These are phyloP conservation scores for Penicillium coffeae DNA, from an alignment of 495 filamentous ascomycete genomes.

Conservation along the genomic window DNA sequence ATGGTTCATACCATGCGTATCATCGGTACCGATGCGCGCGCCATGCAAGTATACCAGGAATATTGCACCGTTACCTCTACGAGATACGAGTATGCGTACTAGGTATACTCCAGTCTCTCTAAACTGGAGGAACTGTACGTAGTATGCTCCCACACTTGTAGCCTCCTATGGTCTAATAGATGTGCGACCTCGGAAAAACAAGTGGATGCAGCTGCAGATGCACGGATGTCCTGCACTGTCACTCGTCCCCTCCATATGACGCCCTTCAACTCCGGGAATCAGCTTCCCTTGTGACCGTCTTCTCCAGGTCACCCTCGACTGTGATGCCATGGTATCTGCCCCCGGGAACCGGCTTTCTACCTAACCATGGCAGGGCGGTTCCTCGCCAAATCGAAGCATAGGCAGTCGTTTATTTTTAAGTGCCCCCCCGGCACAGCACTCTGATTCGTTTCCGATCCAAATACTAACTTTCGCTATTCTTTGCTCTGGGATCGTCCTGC, in stretches of 20 bases:
- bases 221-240: constrained; percentile 23
- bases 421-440: neutral
- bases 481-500: neutral
- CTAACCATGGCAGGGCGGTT: neutral
- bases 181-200: constrained; percentile 3
- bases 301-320: neutral
- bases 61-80: neutral
- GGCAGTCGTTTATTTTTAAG: neutral
- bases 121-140: no score
- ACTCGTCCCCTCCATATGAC: constrained; percentile 23
- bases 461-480: neutral
- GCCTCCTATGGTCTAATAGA: neutral
- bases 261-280: constrained; percentile 8
- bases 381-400: neutral
- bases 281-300: neutral
- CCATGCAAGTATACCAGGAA: neutral
- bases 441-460: neutral
- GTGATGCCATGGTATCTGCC: neutral
- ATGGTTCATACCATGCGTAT: constrained; percentile 8
- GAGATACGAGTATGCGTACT: no score
- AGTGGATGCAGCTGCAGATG: constrained; percentile 8
- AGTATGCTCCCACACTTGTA: no score
- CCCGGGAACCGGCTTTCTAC: neutral
- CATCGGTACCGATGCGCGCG: neutral
- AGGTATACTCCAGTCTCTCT: no score